phyloP scores from a whole-genome alignment of 495 filamentous ascomycete species.

The Mytilinidion resinicola region DNA sequence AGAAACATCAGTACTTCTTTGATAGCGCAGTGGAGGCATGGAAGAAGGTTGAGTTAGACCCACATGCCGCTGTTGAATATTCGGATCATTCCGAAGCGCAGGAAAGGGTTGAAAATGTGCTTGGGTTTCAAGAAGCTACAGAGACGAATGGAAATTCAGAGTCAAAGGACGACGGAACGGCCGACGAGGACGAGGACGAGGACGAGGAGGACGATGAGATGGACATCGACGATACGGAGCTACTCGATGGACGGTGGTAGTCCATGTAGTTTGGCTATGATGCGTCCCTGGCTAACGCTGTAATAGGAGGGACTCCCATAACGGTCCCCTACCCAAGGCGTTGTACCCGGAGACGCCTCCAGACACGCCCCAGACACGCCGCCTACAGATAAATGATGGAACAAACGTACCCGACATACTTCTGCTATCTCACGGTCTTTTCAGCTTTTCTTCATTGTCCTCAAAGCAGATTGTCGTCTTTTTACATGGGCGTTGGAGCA shows the following conservation, averaged over 20 bases:
- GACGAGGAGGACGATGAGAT: not conserved
- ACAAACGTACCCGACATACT: too few relatives aligned
- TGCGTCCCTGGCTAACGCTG: too few relatives aligned
- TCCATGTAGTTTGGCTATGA: too few relatives aligned
- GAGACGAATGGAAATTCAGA: not conserved
- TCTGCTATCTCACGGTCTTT: too few relatives aligned
- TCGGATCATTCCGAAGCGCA: not conserved
- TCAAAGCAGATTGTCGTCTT: too few relatives aligned
- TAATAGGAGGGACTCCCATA: too few relatives aligned
- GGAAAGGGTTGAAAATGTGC: not conserved
- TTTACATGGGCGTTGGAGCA: too few relatives aligned
- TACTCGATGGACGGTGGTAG: not conserved
- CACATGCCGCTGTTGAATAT: not conserved
- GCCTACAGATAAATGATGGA: too few relatives aligned
- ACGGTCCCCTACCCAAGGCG: too few relatives aligned
- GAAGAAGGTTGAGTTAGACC: not conserved
- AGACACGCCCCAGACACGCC: too few relatives aligned
- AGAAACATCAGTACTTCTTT: not conserved
- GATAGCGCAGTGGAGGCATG: not conserved
- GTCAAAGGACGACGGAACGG: not conserved
- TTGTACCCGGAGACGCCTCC: too few relatives aligned
- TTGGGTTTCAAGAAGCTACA: not conserved
- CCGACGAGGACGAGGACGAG: not conserved
- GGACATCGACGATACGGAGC: not conserved
- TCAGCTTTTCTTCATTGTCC: too few relatives aligned